Base-by-base conservation (phyloP, 352 stramenopile genomes). In the Pythium inflatum region DNA sequence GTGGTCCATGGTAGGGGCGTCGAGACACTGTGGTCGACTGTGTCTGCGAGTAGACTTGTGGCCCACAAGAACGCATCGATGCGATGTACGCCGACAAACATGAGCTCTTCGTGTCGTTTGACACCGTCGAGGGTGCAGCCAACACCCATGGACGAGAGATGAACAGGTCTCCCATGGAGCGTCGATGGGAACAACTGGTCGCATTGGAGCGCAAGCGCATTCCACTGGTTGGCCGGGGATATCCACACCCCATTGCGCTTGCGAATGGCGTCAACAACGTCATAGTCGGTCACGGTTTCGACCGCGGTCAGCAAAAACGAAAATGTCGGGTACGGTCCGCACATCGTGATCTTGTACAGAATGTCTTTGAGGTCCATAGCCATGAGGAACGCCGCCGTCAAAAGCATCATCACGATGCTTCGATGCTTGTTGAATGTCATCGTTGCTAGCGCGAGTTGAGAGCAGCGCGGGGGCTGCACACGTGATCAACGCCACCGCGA, bases 341-440 rank as follows among this genome's bases (percentile, higher is more conserved):
- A 66, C 68, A 71, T 75, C 34, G 25, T 59, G 31, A 71, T 66
- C 41, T 75, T 75, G 56, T 71, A 75, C 43, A 57, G 67, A 16
- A 75, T 34, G 45, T 72, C 62, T 16, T 72, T 75, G 40, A 75
- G 13, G 50, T 75, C 69, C 69, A 75, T 75, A 57, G 72, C 51
- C 40, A 49, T 49, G 30, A 75, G 69, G 57, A 75, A 68, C 16
- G 72, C 12, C 5, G 69, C 62, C 43, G 72, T 54, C 24, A 27
- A 53, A 27, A 75, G 71, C 68, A 75, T 75, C 16, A 27, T 33
- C 28, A 72, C 18, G 51, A 75, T 68, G 57, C 69, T 75, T n/a
- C n/a, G n/a, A n/a, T n/a, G n/a, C n/a, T n/a, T n/a, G n/a, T n/a
- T n/a, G n/a, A n/a, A n/a, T n/a, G n/a, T n/a, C n/a, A n/a, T n/a